Conservation (phyloP, 805 yeast genomes). For the Starmerella floricola region DNA sequence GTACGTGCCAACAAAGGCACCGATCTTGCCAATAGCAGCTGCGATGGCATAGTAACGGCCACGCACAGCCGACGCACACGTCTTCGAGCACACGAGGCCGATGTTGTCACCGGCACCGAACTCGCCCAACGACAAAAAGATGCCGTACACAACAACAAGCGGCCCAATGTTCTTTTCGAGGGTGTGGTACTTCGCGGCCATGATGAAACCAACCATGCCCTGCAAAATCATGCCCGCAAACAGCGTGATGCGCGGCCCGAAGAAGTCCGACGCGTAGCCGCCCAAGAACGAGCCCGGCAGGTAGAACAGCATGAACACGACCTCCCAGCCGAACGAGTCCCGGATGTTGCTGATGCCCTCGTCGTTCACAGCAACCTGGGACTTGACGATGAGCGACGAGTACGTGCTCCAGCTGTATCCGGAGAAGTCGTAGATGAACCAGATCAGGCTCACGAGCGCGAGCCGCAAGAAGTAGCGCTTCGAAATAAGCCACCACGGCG, state of each 20-base stretch:
- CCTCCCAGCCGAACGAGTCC: conserved; percentile 83
- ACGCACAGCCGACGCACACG: conserved; percentile 75
- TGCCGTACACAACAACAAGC: conserved; percentile 77
- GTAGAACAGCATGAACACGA: conserved; percentile 75
- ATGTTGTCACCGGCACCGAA: conserved; percentile 91
- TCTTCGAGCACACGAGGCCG: conserved; percentile 77
- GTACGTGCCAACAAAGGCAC: conserved; percentile 85
- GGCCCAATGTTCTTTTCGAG: conserved; percentile 56
- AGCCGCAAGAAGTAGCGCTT: conserved; percentile 81
- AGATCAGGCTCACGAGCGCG: conserved; percentile 54
- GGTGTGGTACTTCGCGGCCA: conserved; percentile 57
- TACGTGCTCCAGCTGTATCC: conserved; percentile 79
- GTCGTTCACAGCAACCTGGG: conserved; percentile 36
- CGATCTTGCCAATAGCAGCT: conserved; percentile 83
- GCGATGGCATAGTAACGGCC: conserved; percentile 86
- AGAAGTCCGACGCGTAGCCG: conserved; percentile 68
- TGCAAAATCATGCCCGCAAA: conserved; percentile 57
- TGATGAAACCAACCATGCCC: conserved; percentile 66
- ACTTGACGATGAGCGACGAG: conserved; percentile 56
- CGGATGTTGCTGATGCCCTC: conserved; percentile 42
- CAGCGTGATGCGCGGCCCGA: conserved; percentile 82
- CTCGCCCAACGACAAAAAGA: conserved; percentile 78
- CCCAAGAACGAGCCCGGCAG: conserved; percentile 85
- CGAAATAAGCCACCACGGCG: conserved; percentile 57
- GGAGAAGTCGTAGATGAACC: conserved; percentile 88